Percentiles rank a stretch among this genome's conserved stretches.
phyloP scores from a whole-genome alignment of 164 flowering plant genomes.

The Tetrastigma voinierianum region DNA sequence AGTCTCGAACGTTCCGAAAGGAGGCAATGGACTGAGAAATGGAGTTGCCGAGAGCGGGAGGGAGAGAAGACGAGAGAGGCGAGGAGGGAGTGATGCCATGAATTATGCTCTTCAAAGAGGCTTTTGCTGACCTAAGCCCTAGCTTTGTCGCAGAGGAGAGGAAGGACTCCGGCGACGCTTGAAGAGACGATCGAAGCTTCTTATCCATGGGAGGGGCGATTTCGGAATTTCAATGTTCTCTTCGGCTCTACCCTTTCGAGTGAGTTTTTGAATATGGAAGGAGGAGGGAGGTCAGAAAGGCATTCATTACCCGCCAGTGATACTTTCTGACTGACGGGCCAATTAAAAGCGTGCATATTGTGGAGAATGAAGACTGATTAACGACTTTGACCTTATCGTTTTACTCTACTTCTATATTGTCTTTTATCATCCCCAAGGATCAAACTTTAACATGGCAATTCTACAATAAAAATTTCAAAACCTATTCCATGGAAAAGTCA shows the following conservation, averaged over 20 bases:
- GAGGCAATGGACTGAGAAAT: slow-evolving; percentile 47
- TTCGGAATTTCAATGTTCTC: background rate
- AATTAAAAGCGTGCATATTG: background rate
- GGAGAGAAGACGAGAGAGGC: slow-evolving; percentile 48
- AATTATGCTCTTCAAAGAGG: slow-evolving; percentile 66
- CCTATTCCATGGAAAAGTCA: too few relatives aligned
- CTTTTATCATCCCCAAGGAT: too few relatives aligned
- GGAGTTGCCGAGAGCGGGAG: slow-evolving; percentile 52
- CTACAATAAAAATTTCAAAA: too few relatives aligned
- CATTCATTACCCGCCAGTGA: background rate
- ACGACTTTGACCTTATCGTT: background rate
- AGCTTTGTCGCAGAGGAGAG: slow-evolving; percentile 47
- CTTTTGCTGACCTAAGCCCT: slow-evolving; percentile 45
- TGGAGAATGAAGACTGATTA: background rate
- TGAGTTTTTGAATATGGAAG: background rate
- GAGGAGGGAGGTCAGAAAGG: background rate
- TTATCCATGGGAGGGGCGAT: slow-evolving; percentile 57
- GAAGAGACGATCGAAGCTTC: slow-evolving; percentile 63
- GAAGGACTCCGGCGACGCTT: slow-evolving; percentile 65
- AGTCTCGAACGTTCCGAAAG: slow-evolving; percentile 27
- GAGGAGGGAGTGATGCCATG: slow-evolving; percentile 49
- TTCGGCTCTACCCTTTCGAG: slow-evolving; percentile 1
- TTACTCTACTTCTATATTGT: too few relatives aligned
- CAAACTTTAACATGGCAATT: too few relatives aligned
- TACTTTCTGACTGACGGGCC: background rate